Evolutionary conservation across 495 filamentous ascomycete species (phyloP).

Genomic region (Neurospora hispaniola): DNA sequence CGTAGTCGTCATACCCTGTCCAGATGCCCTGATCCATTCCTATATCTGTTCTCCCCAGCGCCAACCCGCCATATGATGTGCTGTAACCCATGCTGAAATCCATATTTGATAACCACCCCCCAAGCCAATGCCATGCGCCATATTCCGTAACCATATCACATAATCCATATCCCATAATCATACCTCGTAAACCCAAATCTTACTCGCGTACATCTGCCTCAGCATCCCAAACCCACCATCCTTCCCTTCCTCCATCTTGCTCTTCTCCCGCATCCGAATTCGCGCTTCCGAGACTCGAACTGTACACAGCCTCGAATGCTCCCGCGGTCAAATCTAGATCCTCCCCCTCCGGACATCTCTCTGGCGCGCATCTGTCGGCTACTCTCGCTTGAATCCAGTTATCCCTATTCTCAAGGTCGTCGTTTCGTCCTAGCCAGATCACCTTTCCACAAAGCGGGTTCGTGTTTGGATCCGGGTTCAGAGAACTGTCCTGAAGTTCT

Average conservation of each 20-base stretch:
- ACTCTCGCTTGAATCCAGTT: constrained; percentile 53
- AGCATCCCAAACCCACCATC: not conserved
- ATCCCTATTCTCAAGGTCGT: constrained; percentile 22
- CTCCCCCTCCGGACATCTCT: constrained; percentile 41
- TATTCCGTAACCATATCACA: not conserved
- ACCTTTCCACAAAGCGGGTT: constrained; percentile 62
- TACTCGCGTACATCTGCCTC: not conserved
- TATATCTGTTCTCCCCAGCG: not conserved
- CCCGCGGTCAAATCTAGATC: constrained; percentile 58
- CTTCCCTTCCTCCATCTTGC: not conserved
- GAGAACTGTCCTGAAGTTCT: not conserved
- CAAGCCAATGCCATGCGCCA: not conserved
- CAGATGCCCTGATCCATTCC: not conserved
- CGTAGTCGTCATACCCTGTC: not conserved
- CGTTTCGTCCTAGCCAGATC: constrained; percentile 43
- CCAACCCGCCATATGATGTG: not conserved
- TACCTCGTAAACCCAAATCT: not conserved
- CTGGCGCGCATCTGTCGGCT: constrained; percentile 55
- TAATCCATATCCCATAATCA: not conserved
- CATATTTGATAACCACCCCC: not conserved
- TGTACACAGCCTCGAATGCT: constrained; percentile 51
- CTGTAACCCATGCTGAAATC: not conserved
- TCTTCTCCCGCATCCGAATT: constrained; percentile 43
- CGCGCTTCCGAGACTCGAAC: constrained; percentile 46
- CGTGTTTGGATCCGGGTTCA: constrained; percentile 49